Evolutionary conservation across 208 protist genomes (phyloP), one percentile per base, ranked within the genome.

Genomic region (Trypanosoma conorhini): DNA sequence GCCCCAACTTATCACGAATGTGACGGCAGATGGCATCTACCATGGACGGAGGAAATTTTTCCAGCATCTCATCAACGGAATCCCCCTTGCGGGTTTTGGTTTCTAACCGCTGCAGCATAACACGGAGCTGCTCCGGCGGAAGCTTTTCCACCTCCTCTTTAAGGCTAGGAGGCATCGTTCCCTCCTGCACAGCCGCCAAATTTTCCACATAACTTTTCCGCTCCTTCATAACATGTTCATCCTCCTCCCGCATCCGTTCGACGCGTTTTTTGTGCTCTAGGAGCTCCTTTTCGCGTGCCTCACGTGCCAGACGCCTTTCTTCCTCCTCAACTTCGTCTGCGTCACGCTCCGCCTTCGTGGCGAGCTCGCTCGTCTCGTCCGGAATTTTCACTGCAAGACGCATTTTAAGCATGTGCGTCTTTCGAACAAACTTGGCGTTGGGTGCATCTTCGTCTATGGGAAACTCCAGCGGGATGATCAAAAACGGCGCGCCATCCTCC

Each of bases 341-440:
- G 33, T 97, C 89, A 44, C 81, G 80, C 42, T 78, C 78, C 3
- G 88, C 65, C 33, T 70, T 75, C 48, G 83, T 85, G n/a, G 58
- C 64, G 3, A 77, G 61, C 10, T 68, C 44, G 40, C 65, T 56
- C n/a, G 79, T 83, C 66, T 95, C 93, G 50, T 96, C 87, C 9
- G 87, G 88, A n/a, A 96, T 72, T 60, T 62, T 56, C 46, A 97
- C 93, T 15, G 46, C n/a, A 1, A 94, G 61, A 17, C 59, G 72
- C 68, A 96, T 58, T 60, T 80, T 79, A 40, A 97, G 76, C 56
- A 77, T 63, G 28, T 78, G 70, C 31, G 70, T 88, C 60, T 92
- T 92, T 62, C 77, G 71, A n/a, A 95, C 66, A 79, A 93, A 97
- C 67, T 88, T 91, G 21, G 93, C 90, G 33, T 79, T 62, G 13